Evolutionary conservation across 306 rosid genomes (phyloP).

Genomic region (Cicer bijugum): DNA sequence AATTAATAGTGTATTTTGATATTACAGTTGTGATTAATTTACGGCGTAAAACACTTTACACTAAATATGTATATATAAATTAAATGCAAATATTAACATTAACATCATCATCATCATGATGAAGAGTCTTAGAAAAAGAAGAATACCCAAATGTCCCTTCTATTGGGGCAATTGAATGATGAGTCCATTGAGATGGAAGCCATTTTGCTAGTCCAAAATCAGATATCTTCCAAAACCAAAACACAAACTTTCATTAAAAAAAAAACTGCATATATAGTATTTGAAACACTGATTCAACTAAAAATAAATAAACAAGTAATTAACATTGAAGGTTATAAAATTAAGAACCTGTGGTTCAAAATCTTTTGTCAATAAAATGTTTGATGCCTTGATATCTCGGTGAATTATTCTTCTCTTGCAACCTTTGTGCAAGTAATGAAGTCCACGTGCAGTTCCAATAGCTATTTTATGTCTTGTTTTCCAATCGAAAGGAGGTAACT

Average conservation of each 20-base stretch:
- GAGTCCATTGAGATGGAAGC: conserved; percentile 98
- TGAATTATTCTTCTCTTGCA: conserved; percentile 97
- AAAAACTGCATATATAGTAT: not conserved
- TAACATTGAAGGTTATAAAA: not conserved
- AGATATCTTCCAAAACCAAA: conserved; percentile 62
- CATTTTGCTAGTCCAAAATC: conserved; percentile 99
- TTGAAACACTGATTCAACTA: conserved; percentile 1
- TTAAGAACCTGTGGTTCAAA: conserved; percentile 79
- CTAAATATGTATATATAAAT: no score
- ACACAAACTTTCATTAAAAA: conserved; percentile 15
- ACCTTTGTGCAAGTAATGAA: conserved; percentile 81
- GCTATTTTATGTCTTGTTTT: conserved; percentile 79
- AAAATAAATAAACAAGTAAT: not conserved
- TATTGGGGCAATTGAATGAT: conserved; percentile 94
- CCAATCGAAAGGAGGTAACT: conserved; percentile 77
- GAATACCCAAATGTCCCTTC: conserved; percentile 96
- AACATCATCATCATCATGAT: not conserved
- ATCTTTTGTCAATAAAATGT: conserved; percentile 69
- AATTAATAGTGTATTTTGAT: no score
- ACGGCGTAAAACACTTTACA: no score
- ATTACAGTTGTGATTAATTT: no score
- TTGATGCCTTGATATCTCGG: conserved; percentile 84
- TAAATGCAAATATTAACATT: not conserved
- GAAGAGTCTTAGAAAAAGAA: conserved; percentile 16
- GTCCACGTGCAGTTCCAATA: conserved; percentile 84